Evolutionary conservation across 106 monocot species (phyloP).

Genomic region (Phalaenopsis equestris): DNA sequence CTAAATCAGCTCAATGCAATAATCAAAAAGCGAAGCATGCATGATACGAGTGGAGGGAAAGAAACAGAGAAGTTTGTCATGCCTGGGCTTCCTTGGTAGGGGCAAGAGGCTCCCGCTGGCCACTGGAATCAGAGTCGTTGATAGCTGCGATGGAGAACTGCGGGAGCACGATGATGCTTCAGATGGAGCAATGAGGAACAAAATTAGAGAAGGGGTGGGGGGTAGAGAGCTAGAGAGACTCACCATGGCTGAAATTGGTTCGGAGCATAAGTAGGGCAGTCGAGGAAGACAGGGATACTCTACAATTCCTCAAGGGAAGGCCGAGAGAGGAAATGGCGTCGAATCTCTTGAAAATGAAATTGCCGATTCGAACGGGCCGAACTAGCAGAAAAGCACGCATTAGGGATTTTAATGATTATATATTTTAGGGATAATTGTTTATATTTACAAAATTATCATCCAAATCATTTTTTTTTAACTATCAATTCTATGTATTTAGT

Average conservation of each 20-base stretch:
- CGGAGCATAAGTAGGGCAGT: neutral
- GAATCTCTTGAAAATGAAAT: neutral
- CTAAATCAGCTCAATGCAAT: too few relatives aligned
- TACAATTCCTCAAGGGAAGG: neutral
- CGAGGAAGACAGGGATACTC: neutral
- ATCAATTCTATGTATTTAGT: too few relatives aligned
- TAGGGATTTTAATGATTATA: too few relatives aligned
- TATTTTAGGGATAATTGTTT: too few relatives aligned
- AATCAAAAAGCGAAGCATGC: neutral
- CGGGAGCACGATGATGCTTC: neutral
- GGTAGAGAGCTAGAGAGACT: neutral
- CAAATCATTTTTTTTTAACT: too few relatives aligned
- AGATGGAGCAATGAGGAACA: neutral
- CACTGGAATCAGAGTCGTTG: slow-evolving; percentile 67
- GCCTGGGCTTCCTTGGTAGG: slow-evolving; percentile 95
- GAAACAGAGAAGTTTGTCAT: neutral
- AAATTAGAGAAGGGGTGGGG: neutral
- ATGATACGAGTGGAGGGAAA: neutral
- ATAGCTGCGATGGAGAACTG: slow-evolving; percentile 97
- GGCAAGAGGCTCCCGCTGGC: slow-evolving; percentile 80
- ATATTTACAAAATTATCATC: too few relatives aligned
- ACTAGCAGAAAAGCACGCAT: too few relatives aligned
- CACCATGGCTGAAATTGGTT: slow-evolving; percentile 9
- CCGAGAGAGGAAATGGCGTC: neutral
- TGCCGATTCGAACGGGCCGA: too few relatives aligned